Conservation (phyloP, 2,329 filamentous ascomycete species). For the Colletotrichum phormii region DNA sequence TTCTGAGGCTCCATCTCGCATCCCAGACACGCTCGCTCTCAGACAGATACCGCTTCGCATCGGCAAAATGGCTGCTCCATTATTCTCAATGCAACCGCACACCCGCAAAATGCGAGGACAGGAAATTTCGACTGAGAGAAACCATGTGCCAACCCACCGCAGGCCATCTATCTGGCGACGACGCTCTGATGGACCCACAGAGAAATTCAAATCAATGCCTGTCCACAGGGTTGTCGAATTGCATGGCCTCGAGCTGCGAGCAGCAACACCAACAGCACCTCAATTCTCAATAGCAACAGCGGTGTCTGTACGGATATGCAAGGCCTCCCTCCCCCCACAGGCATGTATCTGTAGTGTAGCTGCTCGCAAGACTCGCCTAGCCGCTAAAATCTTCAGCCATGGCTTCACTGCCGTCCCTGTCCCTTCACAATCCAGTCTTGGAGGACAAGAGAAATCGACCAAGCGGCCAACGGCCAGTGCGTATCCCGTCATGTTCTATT, state of each 20-base stretch:
- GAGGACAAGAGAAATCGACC: background rate
- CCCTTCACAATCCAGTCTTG: background rate
- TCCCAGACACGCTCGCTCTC: slow-evolving; percentile 13
- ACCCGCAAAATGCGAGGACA: slow-evolving; percentile 20
- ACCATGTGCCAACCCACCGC: slow-evolving; percentile 21
- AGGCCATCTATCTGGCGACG: slow-evolving; percentile 27
- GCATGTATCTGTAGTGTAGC: background rate
- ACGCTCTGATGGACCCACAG: slow-evolving; percentile 25
- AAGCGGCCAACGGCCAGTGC: slow-evolving; percentile 9
- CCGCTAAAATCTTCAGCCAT: slow-evolving; percentile 18
- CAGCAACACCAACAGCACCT: slow-evolving; percentile 3
- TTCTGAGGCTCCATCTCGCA: slow-evolving; percentile 15
- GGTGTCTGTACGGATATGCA: slow-evolving; percentile 5
- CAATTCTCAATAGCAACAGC: background rate
- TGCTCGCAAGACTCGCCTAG: slow-evolving; percentile 15
- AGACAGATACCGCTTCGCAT: slow-evolving; percentile 26
- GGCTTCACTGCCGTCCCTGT: background rate
- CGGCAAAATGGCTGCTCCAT: slow-evolving; percentile 23
- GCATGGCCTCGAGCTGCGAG: slow-evolving; percentile 24
- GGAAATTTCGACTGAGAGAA: slow-evolving; percentile 10
- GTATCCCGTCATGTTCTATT: background rate
- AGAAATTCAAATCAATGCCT: slow-evolving; percentile 37
- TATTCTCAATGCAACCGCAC: slow-evolving; percentile 31
- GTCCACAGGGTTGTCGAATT: slow-evolving; percentile 23
- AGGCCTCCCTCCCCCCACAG: slow-evolving; percentile 4